These are phyloP conservation scores for Fusarium fracticaudum DNA, from an alignment of 2,329 filamentous ascomycete species.

Conservation along the genomic window DNA sequence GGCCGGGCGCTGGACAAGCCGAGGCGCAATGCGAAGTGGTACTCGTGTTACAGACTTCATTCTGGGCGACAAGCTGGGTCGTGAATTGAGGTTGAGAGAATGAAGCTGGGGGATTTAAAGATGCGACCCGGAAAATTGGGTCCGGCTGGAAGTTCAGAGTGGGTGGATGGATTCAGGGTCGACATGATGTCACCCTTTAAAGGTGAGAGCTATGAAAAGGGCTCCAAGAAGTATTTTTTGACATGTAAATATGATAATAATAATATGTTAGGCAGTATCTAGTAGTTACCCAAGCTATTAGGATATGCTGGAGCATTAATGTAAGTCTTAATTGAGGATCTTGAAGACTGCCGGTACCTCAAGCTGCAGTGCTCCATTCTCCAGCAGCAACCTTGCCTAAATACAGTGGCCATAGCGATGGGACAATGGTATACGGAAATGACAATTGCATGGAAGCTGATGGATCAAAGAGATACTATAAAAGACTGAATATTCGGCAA, in stretches of 20 bases:
- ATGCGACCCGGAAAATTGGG: slow-evolving; percentile 37
- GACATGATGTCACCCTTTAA: slow-evolving; percentile 36
- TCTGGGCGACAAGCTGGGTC: slow-evolving; percentile 13
- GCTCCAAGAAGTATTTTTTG: neutral
- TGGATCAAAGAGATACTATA: neutral
- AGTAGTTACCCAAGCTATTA: rapidly evolving
- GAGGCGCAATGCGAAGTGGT: slow-evolving; percentile 49
- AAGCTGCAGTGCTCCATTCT: slow-evolving; percentile 12
- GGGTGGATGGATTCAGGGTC: slow-evolving; percentile 30
- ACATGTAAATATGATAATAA: neutral
- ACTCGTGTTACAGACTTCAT: slow-evolving; percentile 56
- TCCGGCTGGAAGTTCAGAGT: slow-evolving; percentile 19
- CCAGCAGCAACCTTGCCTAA: neutral
- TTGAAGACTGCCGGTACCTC: slow-evolving; percentile 2
- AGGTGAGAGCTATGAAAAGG: neutral
- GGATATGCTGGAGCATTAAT: neutral
- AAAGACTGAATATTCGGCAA: neutral
- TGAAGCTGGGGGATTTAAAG: slow-evolving; percentile 13
- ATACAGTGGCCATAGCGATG: neutral
- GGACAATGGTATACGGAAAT: neutral
- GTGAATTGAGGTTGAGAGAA: slow-evolving; percentile 4
- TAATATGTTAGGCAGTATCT: rapidly evolving
- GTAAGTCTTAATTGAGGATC: neutral
- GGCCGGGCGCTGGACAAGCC: slow-evolving; percentile 30
- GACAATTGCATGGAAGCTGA: neutral